Conservation (phyloP, 139 green algal genomes). For the Chlamydomonas sp. region DNA sequence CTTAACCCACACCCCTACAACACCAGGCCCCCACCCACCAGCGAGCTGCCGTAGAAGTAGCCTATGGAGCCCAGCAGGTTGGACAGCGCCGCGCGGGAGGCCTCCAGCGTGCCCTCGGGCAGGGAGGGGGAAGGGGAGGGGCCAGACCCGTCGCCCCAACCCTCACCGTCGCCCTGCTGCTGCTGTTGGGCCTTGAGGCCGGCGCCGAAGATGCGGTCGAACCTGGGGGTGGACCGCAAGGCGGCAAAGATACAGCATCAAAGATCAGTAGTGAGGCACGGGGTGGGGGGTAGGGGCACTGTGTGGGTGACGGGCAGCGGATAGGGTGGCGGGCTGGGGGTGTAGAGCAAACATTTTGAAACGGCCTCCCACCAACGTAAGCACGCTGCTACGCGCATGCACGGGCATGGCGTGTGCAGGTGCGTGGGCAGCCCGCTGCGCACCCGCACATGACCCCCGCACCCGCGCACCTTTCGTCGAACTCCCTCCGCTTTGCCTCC, state of each 20-base stretch:
- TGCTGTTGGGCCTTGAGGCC: background rate
- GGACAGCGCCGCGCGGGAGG: conserved; percentile 80
- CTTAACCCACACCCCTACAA: background rate
- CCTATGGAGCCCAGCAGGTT: conserved; percentile 94
- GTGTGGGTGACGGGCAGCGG: too few species aligned
- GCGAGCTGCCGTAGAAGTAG: conserved; percentile 91
- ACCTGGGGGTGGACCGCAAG: conserved; percentile 6
- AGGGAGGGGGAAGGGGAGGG: background rate
- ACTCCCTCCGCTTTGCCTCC: conserved; percentile 42
- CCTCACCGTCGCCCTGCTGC: background rate
- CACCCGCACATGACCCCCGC: conserved; percentile 11
- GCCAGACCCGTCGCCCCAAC: background rate
- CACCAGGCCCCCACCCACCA: conserved; percentile 15
- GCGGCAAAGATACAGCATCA: too few species aligned
- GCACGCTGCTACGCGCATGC: too few species aligned
- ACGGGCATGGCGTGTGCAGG: too few species aligned
- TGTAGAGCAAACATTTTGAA: too few species aligned
- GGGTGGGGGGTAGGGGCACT: too few species aligned
- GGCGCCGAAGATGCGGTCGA: background rate
- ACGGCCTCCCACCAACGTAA: too few species aligned
- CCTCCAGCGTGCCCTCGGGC: conserved; percentile 30
- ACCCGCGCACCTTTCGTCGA: conserved; percentile 61
- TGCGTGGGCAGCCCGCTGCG: background rate
- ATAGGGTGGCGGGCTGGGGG: too few species aligned
- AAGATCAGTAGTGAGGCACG: too few species aligned